A percentile compares a stretch with the other conserved stretches of the same genome.
Conservation (phyloP, 1,284 basidiomycete species). For the Vanrija sp. region DNA sequence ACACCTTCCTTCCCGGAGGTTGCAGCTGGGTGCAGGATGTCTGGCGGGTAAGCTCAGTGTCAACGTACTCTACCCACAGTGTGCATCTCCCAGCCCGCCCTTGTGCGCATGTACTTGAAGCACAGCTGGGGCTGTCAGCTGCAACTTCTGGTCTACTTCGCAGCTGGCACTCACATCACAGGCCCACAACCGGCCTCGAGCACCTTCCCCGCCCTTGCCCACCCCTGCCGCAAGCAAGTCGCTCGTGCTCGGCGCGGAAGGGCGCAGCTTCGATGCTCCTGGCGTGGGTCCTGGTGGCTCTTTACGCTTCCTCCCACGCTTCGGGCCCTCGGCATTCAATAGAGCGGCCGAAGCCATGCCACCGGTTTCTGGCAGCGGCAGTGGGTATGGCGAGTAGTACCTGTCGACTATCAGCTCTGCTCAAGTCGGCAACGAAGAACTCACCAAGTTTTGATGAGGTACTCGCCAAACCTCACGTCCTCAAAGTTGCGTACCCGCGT, state of each 20-base stretch:
- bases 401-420: conserved; percentile 45
- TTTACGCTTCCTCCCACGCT: conserved; percentile 12
- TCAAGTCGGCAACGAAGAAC: conserved; percentile 3
- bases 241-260: conserved; percentile 54
- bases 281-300: background rate
- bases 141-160: background rate
- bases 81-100: conserved; percentile 67
- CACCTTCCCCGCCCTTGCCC: conserved; percentile 52
- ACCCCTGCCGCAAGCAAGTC: conserved; percentile 65
- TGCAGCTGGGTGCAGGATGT: conserved; percentile 65
- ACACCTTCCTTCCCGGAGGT: conserved; percentile 87
- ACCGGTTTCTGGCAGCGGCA: conserved; percentile 58
- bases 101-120: conserved; percentile 92
- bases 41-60: conserved; percentile 47
- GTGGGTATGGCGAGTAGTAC: conserved; percentile 85
- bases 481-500: conserved; percentile 47
- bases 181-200: conserved; percentile 43
- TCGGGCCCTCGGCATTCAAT: background rate
- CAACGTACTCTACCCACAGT: conserved; percentile 55
- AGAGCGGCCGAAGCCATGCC: background rate
- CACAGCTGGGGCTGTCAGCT: conserved; percentile 55
- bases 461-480: conserved; percentile 46
- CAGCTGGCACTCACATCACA: conserved; percentile 40
- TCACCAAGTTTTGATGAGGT: conserved; percentile 47
- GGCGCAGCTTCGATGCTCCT: background rate